Evolutionary conservation across 805 yeast genomes (phyloP).

Genomic region (Saccharomyces paradoxus): DNA sequence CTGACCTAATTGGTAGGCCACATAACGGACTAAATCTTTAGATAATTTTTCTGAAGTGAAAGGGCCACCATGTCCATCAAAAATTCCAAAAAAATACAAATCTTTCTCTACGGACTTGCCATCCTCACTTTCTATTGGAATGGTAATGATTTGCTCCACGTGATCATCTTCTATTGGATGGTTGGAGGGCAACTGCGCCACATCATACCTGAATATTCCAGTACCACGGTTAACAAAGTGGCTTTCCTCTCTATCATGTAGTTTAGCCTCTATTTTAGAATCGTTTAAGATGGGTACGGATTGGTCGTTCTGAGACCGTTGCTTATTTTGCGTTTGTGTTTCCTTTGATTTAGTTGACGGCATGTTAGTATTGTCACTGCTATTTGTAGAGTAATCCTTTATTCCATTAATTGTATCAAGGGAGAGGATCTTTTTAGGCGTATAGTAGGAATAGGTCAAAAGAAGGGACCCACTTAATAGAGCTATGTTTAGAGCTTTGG

Average conservation of each 20-base stretch:
- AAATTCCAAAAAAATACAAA: slow-evolving; percentile 92
- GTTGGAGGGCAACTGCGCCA: slow-evolving; percentile 83
- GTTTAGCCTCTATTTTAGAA: slow-evolving; percentile 59
- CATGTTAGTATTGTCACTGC: background rate
- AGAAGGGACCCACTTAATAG: slow-evolving; percentile 12
- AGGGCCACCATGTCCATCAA: slow-evolving; percentile 97
- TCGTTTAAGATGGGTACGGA: slow-evolving; percentile 48
- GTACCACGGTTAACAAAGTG: slow-evolving; percentile 73
- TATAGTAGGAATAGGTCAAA: slow-evolving; percentile 13
- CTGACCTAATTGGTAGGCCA: slow-evolving; percentile 67
- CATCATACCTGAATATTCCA: slow-evolving; percentile 83
- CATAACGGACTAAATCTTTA: slow-evolving; percentile 66
- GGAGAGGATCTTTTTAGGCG: slow-evolving; percentile 13
- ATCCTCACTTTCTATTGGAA: slow-evolving; percentile 38
- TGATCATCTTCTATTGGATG: slow-evolving; percentile 93
- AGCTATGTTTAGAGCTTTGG: slow-evolving; percentile 9
- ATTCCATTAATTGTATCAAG: slow-evolving; percentile 25
- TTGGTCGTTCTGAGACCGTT: background rate
- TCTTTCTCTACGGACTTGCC: slow-evolving; percentile 43
- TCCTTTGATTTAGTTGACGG: background rate
- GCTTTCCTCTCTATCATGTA: slow-evolving; percentile 73
- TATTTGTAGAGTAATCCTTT: slow-evolving; percentile 14
- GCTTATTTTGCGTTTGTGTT: background rate
- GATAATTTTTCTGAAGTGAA: slow-evolving; percentile 81
- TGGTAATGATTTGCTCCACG: slow-evolving; percentile 70